Conservation (phyloP, 2,329 filamentous ascomycete species). For the Tolypocladium ovalisporum region DNA sequence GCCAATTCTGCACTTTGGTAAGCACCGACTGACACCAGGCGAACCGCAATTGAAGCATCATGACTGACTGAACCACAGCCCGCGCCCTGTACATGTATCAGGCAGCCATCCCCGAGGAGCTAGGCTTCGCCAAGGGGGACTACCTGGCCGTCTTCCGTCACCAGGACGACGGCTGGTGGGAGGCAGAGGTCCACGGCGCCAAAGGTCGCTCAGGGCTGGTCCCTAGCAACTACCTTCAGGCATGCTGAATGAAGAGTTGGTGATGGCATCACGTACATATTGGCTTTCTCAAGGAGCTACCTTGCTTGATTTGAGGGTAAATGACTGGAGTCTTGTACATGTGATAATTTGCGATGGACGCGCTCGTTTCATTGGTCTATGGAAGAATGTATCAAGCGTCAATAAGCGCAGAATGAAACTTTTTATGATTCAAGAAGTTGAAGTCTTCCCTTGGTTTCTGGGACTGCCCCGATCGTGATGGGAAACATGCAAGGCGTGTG, state of each 20-base stretch:
- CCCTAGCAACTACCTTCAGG: constrained; percentile 57
- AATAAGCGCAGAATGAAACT: background rate
- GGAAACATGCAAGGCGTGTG: too few relatives aligned
- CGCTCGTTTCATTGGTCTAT: background rate
- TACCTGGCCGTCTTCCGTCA: constrained; percentile 77
- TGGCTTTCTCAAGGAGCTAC: background rate
- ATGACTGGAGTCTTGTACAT: constrained; percentile 1
- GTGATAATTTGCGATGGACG: background rate
- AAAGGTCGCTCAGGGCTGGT: constrained; percentile 50
- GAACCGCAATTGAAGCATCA: background rate
- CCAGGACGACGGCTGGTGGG: constrained; percentile 99
- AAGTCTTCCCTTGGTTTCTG: too few relatives aligned
- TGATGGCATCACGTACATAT: constrained; percentile 1
- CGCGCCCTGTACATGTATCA: constrained; percentile 90
- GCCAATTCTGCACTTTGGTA: constrained; percentile 87
- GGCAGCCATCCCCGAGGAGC: constrained; percentile 88
- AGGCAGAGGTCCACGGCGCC: constrained; percentile 77
- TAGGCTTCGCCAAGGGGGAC: constrained; percentile 88
- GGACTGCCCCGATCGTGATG: too few relatives aligned
- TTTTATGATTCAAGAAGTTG: background rate
- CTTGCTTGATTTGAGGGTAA: background rate
- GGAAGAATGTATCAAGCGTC: constrained; percentile 1
- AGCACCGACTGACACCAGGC: constrained; percentile 27
- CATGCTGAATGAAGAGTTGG: constrained; percentile 22
- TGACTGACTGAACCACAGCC: constrained; percentile 40